phyloP scores from a whole-genome alignment of 169 alveolate genomes.

The Cryptosporidium baileyi region DNA sequence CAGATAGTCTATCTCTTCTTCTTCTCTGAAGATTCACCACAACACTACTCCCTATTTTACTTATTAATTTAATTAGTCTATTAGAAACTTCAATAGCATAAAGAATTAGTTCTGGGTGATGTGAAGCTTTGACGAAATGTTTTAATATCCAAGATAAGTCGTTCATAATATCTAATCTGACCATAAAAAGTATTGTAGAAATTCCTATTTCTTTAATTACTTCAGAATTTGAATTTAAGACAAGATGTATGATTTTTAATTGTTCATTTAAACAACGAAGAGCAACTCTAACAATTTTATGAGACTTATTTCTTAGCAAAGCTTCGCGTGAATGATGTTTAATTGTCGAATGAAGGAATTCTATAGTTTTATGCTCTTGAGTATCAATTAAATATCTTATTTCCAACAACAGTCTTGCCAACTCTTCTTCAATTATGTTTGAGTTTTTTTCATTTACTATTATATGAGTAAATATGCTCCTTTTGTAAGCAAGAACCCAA shows the following conservation, averaged over 20 bases:
- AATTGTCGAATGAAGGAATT: slow-evolving; percentile 22
- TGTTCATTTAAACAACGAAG: slow-evolving; percentile 64
- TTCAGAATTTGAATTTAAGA: slow-evolving; percentile 11
- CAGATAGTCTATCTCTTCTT: slow-evolving; percentile 48
- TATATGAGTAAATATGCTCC: slow-evolving; percentile 2
- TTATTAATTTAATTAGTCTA: slow-evolving; percentile 35
- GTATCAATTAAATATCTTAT: slow-evolving; percentile 18
- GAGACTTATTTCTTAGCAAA: slow-evolving; percentile 33
- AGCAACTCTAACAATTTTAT: slow-evolving; percentile 31
- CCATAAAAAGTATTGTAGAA: slow-evolving; percentile 19
- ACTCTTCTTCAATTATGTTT: slow-evolving; percentile 11
- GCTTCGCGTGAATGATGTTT: slow-evolving; percentile 36
- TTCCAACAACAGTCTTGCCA: slow-evolving; percentile 40
- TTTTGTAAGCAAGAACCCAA: slow-evolving; percentile 54
- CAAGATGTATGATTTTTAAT: slow-evolving; percentile 38
- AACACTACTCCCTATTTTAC: slow-evolving; percentile 46
- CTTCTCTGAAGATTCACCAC: slow-evolving; percentile 13
- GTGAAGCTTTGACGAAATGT: slow-evolving; percentile 29
- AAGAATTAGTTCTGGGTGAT: slow-evolving; percentile 57
- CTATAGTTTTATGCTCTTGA: slow-evolving; percentile 2
- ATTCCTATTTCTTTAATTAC: slow-evolving; percentile 11
- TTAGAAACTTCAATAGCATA: slow-evolving; percentile 49
- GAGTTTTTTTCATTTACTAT: not conserved
- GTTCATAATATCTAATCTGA: slow-evolving; percentile 33
- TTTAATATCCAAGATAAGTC: slow-evolving; percentile 62